phyloP scores from a whole-genome alignment of 257 asterid genomes.

The Solanum neorickii region DNA sequence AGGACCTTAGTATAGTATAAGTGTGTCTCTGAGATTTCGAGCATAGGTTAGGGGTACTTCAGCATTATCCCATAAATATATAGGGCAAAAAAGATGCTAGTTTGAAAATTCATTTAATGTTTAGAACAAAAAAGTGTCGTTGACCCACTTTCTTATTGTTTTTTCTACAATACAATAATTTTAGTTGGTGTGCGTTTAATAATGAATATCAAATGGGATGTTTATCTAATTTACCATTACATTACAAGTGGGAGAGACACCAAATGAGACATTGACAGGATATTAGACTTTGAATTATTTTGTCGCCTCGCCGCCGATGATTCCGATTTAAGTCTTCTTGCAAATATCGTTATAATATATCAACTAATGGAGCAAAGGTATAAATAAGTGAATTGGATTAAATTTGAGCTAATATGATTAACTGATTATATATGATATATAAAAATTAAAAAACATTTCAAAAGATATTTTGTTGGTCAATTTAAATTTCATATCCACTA shows the following conservation, averaged over 20 bases:
- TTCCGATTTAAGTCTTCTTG: not conserved
- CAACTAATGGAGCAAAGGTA: too few species aligned
- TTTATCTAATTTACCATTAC: not conserved
- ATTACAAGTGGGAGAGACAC: not conserved
- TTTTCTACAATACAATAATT: not conserved
- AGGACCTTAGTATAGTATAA: too few species aligned
- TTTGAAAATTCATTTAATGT: not conserved
- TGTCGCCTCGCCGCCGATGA: not conserved
- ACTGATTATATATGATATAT: too few species aligned
- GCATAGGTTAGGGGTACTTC: too few species aligned
- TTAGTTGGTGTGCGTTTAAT: not conserved
- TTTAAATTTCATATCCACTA: not conserved
- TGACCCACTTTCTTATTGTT: not conserved
- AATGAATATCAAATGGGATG: not conserved
- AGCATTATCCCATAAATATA: not conserved
- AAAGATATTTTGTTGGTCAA: not conserved
- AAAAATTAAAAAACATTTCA: too few species aligned
- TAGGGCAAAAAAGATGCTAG: too few species aligned
- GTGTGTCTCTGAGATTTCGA: too few species aligned
- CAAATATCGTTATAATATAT: not conserved
- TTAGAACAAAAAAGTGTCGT: not conserved
- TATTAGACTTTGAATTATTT: not conserved
- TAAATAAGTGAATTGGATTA: too few species aligned
- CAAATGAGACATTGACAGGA: not conserved
- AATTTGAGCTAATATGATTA: too few species aligned